Evolutionary conservation across 2,329 filamentous ascomycete genomes (phyloP).

Genomic region (Ceratocystis cacaofunesta): DNA sequence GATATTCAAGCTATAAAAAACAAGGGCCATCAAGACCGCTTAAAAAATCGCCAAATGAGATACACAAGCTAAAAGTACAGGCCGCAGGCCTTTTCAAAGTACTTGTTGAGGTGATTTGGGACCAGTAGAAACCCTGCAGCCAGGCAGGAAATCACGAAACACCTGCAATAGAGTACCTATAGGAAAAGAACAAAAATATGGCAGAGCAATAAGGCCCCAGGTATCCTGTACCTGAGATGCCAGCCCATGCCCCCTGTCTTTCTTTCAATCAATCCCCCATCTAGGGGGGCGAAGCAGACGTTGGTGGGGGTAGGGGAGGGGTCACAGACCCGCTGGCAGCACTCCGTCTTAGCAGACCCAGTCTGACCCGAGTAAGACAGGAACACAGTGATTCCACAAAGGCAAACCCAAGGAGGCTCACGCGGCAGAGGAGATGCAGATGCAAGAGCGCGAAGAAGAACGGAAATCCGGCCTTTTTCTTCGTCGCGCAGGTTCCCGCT

Average conservation of each 20-base stretch:
- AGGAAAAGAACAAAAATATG: slow-evolving; percentile 1
- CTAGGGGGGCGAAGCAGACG: too few species aligned
- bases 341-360: slow-evolving; percentile 4
- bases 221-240: not conserved
- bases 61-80: not conserved
- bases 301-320: not conserved
- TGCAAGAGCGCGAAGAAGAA: not conserved
- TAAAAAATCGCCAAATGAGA: not conserved
- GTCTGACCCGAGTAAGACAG: slow-evolving; percentile 9
- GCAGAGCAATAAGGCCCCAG: not conserved
- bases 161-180: not conserved
- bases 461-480: not conserved
- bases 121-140: not conserved
- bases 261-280: too few species aligned
- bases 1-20: slow-evolving; percentile 6
- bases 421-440: not conserved
- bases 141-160: slow-evolving; percentile 3
- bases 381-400: not conserved
- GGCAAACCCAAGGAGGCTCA: not conserved
- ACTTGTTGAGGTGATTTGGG: not conserved
- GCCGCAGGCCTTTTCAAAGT: not conserved
- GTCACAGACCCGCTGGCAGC: not conserved
- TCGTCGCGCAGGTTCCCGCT: not conserved
- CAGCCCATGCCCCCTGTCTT: not conserved
- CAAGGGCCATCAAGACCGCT: not conserved